These are phyloP conservation scores for Russula vinacea DNA, from an alignment of 768 basidiomycete species.

Conservation along the genomic window DNA sequence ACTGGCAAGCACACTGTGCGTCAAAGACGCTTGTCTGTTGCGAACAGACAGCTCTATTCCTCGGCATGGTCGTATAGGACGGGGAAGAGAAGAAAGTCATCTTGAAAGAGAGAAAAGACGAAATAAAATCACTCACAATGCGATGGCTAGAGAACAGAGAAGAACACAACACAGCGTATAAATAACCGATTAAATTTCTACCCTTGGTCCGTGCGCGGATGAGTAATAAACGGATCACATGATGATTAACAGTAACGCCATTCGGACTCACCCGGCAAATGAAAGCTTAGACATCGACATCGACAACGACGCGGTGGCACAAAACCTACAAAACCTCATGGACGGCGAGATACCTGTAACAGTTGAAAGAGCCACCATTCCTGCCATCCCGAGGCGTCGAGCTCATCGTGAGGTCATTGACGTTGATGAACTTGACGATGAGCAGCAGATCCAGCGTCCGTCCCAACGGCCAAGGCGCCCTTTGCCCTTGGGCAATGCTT, in stretches of 20 bases:
- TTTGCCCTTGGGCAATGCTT: not conserved
- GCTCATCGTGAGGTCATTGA: conserved; percentile 41
- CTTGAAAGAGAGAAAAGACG: conserved; percentile 30
- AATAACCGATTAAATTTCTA: not conserved
- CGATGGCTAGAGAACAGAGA: not conserved
- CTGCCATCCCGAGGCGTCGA: conserved; percentile 29
- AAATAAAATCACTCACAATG: not conserved
- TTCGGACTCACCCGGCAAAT: not conserved
- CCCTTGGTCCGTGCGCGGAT: conserved; percentile 27
- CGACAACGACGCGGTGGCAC: conserved; percentile 1
- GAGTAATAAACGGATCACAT: conserved; percentile 16
- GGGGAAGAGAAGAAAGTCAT: conserved; percentile 90
- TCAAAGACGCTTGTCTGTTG: conserved; percentile 62
- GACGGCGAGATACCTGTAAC: conserved; percentile 2
- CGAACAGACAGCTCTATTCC: conserved; percentile 76
- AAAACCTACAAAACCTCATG: conserved; percentile 11
- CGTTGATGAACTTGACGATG: conserved; percentile 43
- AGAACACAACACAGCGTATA: not conserved
- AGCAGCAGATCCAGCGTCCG: conserved; percentile 34
- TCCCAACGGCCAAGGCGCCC: conserved; percentile 22
- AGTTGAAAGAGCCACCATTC: not conserved
- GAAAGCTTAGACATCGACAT: conserved; percentile 13
- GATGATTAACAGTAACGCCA: not conserved
- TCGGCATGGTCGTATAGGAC: conserved; percentile 89
- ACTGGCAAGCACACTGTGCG: conserved; percentile 84